phyloP scores from a whole-genome alignment of 768 basidiomycete species.

The Mycena galopus region DNA sequence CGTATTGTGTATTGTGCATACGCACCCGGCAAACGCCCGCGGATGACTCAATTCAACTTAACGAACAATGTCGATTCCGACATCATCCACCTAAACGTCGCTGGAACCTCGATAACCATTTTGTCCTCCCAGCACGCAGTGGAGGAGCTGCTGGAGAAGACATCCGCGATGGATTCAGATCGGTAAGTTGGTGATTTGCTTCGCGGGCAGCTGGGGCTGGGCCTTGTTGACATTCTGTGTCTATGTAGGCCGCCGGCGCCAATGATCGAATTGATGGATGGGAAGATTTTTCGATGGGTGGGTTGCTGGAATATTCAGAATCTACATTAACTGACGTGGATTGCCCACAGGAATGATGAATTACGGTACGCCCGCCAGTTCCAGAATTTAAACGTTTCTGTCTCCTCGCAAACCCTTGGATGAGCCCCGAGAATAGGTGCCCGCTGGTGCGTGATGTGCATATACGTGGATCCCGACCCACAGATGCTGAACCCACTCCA shows the following conservation, averaged over 20 bases:
- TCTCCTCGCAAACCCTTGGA: background rate
- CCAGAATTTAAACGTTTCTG: background rate
- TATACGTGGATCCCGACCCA: background rate
- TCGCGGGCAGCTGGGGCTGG: background rate
- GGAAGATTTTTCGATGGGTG: constrained; percentile 37
- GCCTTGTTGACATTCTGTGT: background rate
- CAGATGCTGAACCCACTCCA: background rate
- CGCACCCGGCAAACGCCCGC: background rate
- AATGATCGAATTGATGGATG: constrained; percentile 43
- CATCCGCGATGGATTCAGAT: constrained; percentile 53
- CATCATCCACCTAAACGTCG: constrained; percentile 44
- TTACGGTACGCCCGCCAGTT: constrained; percentile 12
- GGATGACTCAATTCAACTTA: too few relatives aligned
- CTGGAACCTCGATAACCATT: constrained; percentile 45
- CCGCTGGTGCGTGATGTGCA: constrained; percentile 25
- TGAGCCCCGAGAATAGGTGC: constrained; percentile 1
- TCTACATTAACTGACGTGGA: background rate
- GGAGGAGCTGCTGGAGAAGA: constrained; percentile 51
- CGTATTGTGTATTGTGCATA: too few relatives aligned
- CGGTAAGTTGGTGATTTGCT: constrained; percentile 43
- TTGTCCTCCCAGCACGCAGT: constrained; percentile 49
- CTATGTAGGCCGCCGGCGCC: constrained; percentile 31
- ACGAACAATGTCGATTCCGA: constrained; percentile 42
- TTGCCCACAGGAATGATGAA: constrained; percentile 12
- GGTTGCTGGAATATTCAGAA: too few relatives aligned